phyloP scores from a whole-genome alignment of 768 basidiomycete genomes.

The Kwoniella newhampshirensis region DNA sequence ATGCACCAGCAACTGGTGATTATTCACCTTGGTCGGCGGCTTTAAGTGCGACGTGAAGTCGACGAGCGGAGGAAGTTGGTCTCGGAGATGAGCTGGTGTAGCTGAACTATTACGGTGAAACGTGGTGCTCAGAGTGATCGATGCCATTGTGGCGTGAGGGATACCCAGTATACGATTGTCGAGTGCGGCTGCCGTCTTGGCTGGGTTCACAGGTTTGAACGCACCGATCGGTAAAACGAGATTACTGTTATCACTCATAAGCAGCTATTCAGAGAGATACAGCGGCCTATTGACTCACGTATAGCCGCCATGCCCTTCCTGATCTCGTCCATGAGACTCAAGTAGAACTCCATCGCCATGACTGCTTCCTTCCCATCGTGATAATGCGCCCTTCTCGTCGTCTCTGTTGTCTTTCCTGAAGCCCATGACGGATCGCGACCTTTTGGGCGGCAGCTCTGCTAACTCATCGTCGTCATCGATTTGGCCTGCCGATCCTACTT shows the following conservation, averaged over 20 bases:
- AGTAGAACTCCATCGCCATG: slow-evolving; percentile 47
- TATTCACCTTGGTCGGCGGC: slow-evolving; percentile 72
- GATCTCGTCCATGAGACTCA: slow-evolving; percentile 44
- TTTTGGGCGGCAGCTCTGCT: slow-evolving; percentile 12
- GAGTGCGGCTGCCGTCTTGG: slow-evolving; percentile 57
- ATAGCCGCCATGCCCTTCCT: slow-evolving; percentile 39
- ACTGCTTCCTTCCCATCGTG: slow-evolving; percentile 40
- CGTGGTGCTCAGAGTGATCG: slow-evolving; percentile 56
- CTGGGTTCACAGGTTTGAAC: slow-evolving; percentile 55
- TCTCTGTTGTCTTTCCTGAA: slow-evolving; percentile 23
- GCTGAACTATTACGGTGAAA: slow-evolving; percentile 20
- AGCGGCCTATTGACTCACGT: slow-evolving; percentile 32
- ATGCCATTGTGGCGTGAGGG: slow-evolving; percentile 86
- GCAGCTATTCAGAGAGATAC: not conserved
- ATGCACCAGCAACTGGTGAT: slow-evolving; percentile 73
- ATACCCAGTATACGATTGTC: slow-evolving; percentile 74
- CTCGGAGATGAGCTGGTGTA: slow-evolving; percentile 52
- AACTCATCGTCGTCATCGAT: slow-evolving; percentile 20
- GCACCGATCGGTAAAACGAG: slow-evolving; percentile 58
- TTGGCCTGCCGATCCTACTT: slow-evolving; percentile 1
- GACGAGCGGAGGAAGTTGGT: slow-evolving; percentile 49
- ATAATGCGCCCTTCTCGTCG: slow-evolving; percentile 14
- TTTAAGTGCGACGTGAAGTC: slow-evolving; percentile 70
- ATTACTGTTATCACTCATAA: slow-evolving; percentile 41
- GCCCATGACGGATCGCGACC: slow-evolving; percentile 38